Percentiles rank a stretch among this genome's conserved stretches.
Evolutionary conservation across 371 early-diverging fungal species (phyloP).

Genomic region (Chytridiales sp.): DNA sequence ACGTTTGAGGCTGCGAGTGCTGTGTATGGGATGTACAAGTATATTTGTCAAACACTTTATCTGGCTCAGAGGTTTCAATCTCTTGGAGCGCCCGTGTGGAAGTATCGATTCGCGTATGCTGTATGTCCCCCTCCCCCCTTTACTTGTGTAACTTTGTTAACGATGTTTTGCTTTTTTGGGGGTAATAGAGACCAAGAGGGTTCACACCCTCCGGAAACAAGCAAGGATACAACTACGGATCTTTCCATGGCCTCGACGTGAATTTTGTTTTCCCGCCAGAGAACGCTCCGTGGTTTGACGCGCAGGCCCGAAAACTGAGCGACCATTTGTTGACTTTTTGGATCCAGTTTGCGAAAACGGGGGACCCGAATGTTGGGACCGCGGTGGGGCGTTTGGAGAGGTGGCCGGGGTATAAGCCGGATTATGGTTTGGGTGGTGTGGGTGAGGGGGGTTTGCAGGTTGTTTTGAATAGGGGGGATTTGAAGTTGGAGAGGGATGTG

Average conservation of each 20-base stretch:
- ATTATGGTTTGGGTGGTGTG: no score
- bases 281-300: neutral
- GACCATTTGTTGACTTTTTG: conserved; percentile 3
- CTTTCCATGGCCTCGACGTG: conserved; percentile 11
- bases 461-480: no score
- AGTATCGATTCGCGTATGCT: conserved; percentile 2
- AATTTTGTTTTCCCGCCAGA: conserved; percentile 5
- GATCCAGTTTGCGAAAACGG: conserved; percentile 1
- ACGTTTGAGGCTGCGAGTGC: conserved; percentile 7
- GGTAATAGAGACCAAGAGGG: neutral
- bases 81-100: neutral
- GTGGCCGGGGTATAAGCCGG: no score
- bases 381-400: no score
- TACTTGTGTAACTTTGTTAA: neutral
- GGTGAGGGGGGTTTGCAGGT: no score
- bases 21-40: conserved; percentile 13
- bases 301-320: conserved; percentile 3
- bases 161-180: neutral
- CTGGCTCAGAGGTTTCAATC: neutral
- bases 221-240: conserved; percentile 3
- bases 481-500: no score
- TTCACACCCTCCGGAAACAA: conserved; percentile 3
- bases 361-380: neutral
- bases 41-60: conserved; percentile 5
- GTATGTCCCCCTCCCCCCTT: no score